Conservation (phyloP, 192 early-diverging fungal species). For the Oehlia diaphana region DNA sequence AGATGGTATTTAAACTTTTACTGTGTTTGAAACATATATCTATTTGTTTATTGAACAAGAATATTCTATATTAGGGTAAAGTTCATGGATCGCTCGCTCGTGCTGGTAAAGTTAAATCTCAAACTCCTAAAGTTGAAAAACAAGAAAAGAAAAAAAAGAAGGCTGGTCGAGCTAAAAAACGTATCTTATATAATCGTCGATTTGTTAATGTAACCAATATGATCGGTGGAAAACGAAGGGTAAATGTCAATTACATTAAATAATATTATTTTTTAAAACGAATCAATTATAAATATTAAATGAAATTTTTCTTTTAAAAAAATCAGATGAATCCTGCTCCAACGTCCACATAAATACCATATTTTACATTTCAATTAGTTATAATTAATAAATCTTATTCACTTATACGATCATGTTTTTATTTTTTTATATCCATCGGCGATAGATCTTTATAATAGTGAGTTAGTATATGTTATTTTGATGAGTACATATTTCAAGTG, state of each 20-base stretch:
- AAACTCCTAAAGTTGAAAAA: slow-evolving; percentile 97
- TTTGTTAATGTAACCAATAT: slow-evolving; percentile 93
- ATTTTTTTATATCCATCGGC: too few relatives aligned
- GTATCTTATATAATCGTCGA: slow-evolving; percentile 94
- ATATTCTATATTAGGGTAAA: slow-evolving; percentile 78
- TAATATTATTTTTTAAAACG: background rate
- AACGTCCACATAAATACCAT: slow-evolving; percentile 39
- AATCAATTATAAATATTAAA: background rate
- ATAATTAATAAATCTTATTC: too few relatives aligned
- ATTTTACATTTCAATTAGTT: too few relatives aligned
- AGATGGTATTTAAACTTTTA: background rate
- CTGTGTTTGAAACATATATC: background rate
- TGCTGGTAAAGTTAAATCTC: slow-evolving; percentile 99
- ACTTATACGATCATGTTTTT: too few relatives aligned
- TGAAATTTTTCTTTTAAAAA: background rate
- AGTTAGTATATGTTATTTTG: too few relatives aligned
- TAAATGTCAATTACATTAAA: slow-evolving; percentile 36
- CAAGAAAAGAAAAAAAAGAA: slow-evolving; percentile 96
- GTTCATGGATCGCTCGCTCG: slow-evolving; percentile 99
- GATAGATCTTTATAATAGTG: too few relatives aligned
- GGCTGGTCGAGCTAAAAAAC: slow-evolving; percentile 94
- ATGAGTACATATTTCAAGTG: background rate
- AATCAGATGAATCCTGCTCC: slow-evolving; percentile 53
- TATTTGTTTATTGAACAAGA: background rate
- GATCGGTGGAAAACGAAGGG: slow-evolving; percentile 85